Percentiles rank a stretch among this genome's conserved stretches.
These are phyloP conservation scores for Phellopilus nigrolimitatus DNA, from an alignment of 1,284 basidiomycete species.

Conservation along the genomic window DNA sequence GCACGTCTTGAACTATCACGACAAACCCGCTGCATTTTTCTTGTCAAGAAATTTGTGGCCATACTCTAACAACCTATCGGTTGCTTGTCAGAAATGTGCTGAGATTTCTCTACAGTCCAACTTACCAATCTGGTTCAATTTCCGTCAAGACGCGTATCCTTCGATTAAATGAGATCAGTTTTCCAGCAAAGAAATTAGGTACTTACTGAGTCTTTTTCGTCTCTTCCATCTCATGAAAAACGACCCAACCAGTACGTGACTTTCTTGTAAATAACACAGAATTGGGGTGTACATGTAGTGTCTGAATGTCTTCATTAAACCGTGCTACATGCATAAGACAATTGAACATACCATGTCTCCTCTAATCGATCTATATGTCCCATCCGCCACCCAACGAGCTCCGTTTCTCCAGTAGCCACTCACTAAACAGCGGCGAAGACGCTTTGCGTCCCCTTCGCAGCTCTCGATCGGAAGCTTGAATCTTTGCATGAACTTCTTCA, in stretches of 20 bases:
- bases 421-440: conserved; percentile 80
- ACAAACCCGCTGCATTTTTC: too few relatives aligned
- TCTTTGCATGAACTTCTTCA: conserved; percentile 88
- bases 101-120: background rate
- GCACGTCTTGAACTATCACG: too few relatives aligned
- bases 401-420: conserved; percentile 94
- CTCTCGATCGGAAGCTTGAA: conserved; percentile 76
- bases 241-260: conserved; percentile 85
- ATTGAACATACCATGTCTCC: conserved; percentile 65
- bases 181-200: background rate
- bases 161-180: conserved; percentile 4
- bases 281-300: conserved; percentile 86
- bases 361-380: conserved; percentile 80
- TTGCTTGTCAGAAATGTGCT: conserved; percentile 14
- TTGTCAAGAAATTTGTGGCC: conserved; percentile 43
- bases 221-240: conserved; percentile 95
- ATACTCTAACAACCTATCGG: conserved; percentile 42
- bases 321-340: conserved; percentile 2
- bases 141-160: conserved; percentile 55
- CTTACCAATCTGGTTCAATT: conserved; percentile 57
- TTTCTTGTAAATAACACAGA: conserved; percentile 94
- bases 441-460: conserved; percentile 79
- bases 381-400: conserved; percentile 84
- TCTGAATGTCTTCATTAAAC: conserved; percentile 37
- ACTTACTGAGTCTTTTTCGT: conserved; percentile 86